These are phyloP conservation scores for Sinapis alba DNA, from an alignment of 441 rosid genomes.

Conservation along the genomic window DNA sequence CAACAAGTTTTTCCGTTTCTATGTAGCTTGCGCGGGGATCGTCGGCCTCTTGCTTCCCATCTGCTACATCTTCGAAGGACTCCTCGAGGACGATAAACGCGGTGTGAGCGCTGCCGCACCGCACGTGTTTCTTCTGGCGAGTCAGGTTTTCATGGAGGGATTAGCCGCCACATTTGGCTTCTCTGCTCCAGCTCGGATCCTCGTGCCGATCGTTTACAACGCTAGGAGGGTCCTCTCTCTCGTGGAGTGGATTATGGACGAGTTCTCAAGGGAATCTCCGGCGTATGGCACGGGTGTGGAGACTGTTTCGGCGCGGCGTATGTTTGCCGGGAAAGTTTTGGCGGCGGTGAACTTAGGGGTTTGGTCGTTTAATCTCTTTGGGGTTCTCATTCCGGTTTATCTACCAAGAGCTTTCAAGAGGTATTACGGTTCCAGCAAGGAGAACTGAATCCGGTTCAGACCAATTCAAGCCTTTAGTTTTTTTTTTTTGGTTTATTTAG, in stretches of 20 bases:
- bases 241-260: constrained; percentile 66
- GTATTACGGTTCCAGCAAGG: constrained; percentile 56
- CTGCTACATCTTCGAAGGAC: constrained; percentile 67
- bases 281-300: constrained; percentile 26
- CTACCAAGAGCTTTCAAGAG: constrained; percentile 73
- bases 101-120: constrained; percentile 78
- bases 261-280: constrained; percentile 38
- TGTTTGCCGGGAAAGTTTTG: constrained; percentile 59
- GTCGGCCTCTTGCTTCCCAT: constrained; percentile 70
- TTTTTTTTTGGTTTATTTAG: constrained; percentile 13
- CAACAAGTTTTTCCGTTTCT: constrained; percentile 48
- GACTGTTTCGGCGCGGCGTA: constrained; percentile 48
- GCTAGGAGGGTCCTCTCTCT: constrained; percentile 64
- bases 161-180: constrained; percentile 57
- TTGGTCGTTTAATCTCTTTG: constrained; percentile 87
- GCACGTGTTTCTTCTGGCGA: constrained; percentile 69
- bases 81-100: constrained; percentile 62
- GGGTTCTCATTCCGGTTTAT: constrained; percentile 83
- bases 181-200: constrained; percentile 64
- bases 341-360: constrained; percentile 73
- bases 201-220: constrained; percentile 79
- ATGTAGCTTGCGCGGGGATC: constrained; percentile 54
- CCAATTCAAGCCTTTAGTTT: background rate
- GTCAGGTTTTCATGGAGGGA: constrained; percentile 88
- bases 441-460: constrained; percentile 29